Conservation (phyloP, 352 stramenopile species). For the Globisporangium perplexum region DNA sequence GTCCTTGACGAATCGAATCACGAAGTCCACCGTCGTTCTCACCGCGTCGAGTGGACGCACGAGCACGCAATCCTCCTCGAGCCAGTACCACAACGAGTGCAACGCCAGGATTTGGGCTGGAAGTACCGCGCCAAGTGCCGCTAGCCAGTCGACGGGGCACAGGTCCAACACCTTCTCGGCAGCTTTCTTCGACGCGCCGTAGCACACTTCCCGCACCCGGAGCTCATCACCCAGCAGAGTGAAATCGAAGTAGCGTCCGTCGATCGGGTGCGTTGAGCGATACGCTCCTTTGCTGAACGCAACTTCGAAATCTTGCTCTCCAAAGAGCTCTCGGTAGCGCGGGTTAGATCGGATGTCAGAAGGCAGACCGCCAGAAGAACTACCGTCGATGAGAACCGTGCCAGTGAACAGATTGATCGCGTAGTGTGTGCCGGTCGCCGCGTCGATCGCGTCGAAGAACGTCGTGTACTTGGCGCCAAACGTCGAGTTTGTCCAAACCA, state of each 20-base stretch:
- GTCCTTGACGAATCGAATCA: background rate
- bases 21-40: background rate
- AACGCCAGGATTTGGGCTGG: slow-evolving; percentile 23
- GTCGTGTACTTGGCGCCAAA: slow-evolving; percentile 10
- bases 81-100: slow-evolving; percentile 50
- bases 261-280: slow-evolving; percentile 18
- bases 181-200: background rate
- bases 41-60: slow-evolving; percentile 19
- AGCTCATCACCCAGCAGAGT: slow-evolving; percentile 18
- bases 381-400: slow-evolving; percentile 31
- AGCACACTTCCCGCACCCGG: slow-evolving; percentile 25
- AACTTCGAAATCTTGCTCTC: slow-evolving; percentile 46
- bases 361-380: slow-evolving; percentile 31
- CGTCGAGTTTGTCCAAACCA: slow-evolving; percentile 19
- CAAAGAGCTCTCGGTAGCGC: slow-evolving; percentile 38
- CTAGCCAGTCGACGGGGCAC: slow-evolving; percentile 21
- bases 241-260: slow-evolving; percentile 35
- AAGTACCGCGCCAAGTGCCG: slow-evolving; percentile 15
- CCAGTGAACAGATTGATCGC: slow-evolving; percentile 50
- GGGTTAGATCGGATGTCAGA: slow-evolving; percentile 19
- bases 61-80: slow-evolving; percentile 32
- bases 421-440: slow-evolving; percentile 18
- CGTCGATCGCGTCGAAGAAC: slow-evolving; percentile 26
- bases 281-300: slow-evolving; percentile 22
- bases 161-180: slow-evolving; percentile 24